These are phyloP conservation scores for Backusella westeae DNA, from an alignment of 192 early-diverging fungal genomes.

Conservation along the genomic window DNA sequence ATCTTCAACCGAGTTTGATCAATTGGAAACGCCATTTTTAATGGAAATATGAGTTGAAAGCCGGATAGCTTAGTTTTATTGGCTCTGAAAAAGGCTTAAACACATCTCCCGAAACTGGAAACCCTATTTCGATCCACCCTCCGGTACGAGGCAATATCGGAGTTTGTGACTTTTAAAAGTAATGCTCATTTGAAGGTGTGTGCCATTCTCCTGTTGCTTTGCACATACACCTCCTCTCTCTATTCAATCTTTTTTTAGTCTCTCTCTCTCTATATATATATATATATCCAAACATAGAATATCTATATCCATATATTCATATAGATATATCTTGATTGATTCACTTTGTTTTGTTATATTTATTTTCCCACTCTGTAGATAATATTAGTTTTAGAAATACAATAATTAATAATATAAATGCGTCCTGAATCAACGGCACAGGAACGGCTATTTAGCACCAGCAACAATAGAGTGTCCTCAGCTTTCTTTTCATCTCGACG, in stretches of 20 bases:
- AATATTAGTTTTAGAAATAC: not conserved
- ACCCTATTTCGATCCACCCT: too few relatives aligned
- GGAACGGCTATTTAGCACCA: not conserved
- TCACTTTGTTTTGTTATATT: too few relatives aligned
- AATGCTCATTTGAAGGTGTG: not conserved
- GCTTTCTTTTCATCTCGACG: slow-evolving; percentile 6
- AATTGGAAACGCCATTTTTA: too few relatives aligned
- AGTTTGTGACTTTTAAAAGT: not conserved
- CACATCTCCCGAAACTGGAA: too few relatives aligned
- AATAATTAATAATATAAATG: not conserved
- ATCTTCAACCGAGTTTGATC: too few relatives aligned
- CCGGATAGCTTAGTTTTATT: too few relatives aligned
- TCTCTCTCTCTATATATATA: too few relatives aligned
- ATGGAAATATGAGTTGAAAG: too few relatives aligned
- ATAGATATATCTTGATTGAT: too few relatives aligned
- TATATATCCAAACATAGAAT: not conserved
- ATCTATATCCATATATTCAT: not conserved
- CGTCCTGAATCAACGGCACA: not conserved
- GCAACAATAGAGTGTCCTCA: not conserved
- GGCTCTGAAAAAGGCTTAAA: too few relatives aligned
- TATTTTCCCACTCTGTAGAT: not conserved
- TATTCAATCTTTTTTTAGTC: not conserved
- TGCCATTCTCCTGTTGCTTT: not conserved
- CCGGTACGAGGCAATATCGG: too few relatives aligned
- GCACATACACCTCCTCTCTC: not conserved